phyloP scores from a whole-genome alignment of 1,284 basidiomycete genomes.

The Puccinia hordei region DNA sequence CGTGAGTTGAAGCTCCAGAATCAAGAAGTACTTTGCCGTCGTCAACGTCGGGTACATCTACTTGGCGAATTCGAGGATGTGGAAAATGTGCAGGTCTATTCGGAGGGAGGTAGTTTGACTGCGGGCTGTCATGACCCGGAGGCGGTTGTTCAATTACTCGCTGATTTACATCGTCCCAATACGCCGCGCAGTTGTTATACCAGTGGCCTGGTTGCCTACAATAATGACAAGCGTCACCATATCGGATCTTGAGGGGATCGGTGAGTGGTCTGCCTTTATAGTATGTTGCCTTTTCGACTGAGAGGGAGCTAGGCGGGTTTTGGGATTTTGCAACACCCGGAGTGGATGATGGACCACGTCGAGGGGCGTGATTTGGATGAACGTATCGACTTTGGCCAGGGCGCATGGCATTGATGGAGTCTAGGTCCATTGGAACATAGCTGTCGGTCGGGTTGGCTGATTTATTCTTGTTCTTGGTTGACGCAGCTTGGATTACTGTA shows the following conservation, averaged over 20 bases:
- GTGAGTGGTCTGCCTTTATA: background rate
- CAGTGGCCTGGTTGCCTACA: background rate
- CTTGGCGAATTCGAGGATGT: background rate
- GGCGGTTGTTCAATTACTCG: background rate
- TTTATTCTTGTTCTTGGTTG: too few relatives aligned
- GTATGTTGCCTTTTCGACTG: background rate
- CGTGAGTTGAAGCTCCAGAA: constrained; percentile 9
- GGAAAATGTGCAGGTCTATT: background rate
- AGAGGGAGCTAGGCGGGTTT: too few relatives aligned
- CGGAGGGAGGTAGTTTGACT: background rate
- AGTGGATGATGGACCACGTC: too few relatives aligned
- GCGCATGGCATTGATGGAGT: too few relatives aligned
- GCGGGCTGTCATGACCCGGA: background rate
- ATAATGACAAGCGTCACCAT: background rate
- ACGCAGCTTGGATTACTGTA: too few relatives aligned
- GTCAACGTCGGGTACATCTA: background rate
- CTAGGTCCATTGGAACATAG: too few relatives aligned
- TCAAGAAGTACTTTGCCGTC: background rate
- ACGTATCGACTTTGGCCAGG: too few relatives aligned
- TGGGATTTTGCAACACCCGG: background rate
- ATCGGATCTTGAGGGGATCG: too few relatives aligned
- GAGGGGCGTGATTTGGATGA: too few relatives aligned
- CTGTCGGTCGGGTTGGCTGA: too few relatives aligned
- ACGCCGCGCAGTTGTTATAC: constrained; percentile 13
- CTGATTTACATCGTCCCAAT: background rate